phyloP scores from a whole-genome alignment of 352 stramenopile genomes.

The Thraustochytrium sp. region DNA sequence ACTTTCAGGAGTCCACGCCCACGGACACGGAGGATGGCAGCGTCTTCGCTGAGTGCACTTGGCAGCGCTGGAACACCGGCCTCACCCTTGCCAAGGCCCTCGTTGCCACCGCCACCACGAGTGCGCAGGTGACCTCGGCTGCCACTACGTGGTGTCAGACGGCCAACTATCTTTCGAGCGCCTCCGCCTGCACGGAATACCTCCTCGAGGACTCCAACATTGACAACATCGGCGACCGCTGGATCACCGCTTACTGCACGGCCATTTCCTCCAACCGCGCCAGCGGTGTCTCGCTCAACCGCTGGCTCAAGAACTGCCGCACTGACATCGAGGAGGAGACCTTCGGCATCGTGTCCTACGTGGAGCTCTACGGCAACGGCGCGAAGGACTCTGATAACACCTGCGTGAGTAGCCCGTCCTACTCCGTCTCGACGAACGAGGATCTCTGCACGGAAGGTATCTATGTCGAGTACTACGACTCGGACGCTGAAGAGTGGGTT shows the following conservation, averaged over 20 bases:
- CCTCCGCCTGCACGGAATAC: neutral
- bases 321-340: neutral
- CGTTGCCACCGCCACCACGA: neutral
- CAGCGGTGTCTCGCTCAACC: neutral
- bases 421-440: neutral
- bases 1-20: neutral
- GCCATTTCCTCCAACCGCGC: neutral
- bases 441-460: neutral
- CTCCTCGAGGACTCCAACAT: neutral
- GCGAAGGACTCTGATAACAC: neutral
- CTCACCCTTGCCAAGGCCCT: neutral
- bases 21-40: neutral
- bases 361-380: neutral
- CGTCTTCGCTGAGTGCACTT: neutral
- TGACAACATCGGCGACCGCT: neutral
- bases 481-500: neutral
- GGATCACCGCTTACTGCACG: neutral
- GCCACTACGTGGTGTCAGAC: neutral
- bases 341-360: neutral
- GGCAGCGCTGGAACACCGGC: neutral
- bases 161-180: neutral
- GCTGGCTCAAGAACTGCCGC: neutral
- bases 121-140: neutral
- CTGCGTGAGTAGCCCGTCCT: neutral
- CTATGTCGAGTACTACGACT: neutral